phyloP scores from a whole-genome alignment of 2,329 filamentous ascomycete genomes.

The Magnaporthiopsis incrustans region DNA sequence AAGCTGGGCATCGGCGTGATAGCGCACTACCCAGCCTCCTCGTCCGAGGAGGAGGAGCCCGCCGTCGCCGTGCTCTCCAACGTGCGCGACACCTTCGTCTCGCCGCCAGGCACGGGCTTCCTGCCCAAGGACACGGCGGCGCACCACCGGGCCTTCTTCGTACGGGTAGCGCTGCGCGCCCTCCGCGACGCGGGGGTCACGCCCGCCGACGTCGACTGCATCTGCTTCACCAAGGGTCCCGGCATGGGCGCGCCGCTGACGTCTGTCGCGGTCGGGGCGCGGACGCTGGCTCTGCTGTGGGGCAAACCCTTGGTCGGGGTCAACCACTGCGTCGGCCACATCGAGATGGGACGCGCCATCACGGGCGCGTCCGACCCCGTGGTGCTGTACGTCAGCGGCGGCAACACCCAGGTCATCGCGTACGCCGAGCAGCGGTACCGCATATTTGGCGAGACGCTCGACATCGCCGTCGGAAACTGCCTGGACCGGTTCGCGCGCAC shows the following conservation, averaged over 20 bases:
- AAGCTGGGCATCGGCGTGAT: slow-evolving; percentile 95
- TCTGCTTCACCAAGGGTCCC: slow-evolving; percentile 92
- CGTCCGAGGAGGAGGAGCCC: slow-evolving; percentile 17
- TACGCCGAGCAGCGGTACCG: slow-evolving; percentile 92
- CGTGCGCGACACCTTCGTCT: slow-evolving; percentile 85
- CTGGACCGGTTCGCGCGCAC: slow-evolving; percentile 92
- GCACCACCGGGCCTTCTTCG: slow-evolving; percentile 84
- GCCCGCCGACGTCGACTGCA: slow-evolving; percentile 68
- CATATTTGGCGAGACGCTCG: slow-evolving; percentile 95
- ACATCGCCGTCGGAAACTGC: slow-evolving; percentile 97
- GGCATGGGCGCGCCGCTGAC: slow-evolving; percentile 94
- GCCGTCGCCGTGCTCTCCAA: slow-evolving; percentile 82
- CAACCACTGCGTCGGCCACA: slow-evolving; percentile 97
- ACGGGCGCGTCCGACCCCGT: slow-evolving; percentile 87
- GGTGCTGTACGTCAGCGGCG: slow-evolving; percentile 89
- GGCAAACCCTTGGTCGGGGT: slow-evolving; percentile 82
- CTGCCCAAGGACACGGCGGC: slow-evolving; percentile 91
- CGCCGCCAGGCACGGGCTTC: slow-evolving; percentile 89
- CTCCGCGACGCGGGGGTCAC: slow-evolving; percentile 59
- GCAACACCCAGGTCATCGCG: slow-evolving; percentile 96
- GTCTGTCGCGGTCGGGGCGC: slow-evolving; percentile 72
- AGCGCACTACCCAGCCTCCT: slow-evolving; percentile 49
- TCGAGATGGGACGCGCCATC: slow-evolving; percentile 95
- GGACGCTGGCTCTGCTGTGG: slow-evolving; percentile 79
- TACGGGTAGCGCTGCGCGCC: slow-evolving; percentile 69